Base-by-base conservation (phyloP, 2,329 filamentous ascomycete genomes). In the Zopfia rhizophila region DNA sequence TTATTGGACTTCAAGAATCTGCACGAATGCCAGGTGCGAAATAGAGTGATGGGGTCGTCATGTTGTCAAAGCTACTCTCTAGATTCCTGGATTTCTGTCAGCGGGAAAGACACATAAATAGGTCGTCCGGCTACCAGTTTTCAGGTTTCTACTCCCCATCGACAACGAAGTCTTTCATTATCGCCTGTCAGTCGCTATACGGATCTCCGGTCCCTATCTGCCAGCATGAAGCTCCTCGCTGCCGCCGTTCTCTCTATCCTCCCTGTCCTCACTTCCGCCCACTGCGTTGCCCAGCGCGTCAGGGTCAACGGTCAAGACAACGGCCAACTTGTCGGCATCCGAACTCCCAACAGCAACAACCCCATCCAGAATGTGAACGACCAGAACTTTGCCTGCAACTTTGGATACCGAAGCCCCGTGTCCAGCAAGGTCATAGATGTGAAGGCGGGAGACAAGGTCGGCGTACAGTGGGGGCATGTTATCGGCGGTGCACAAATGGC, bases 381-480 rank as follows among this genome's bases (percentile, higher is more conserved):
- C 44, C 64, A 55, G 8, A 72, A 70, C 37, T 72, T 82, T 10
- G 74, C 78, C 30, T 82, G 78, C 65, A 79, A 79, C 60, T 72
- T 69, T 17, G 70, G 72, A 41, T 66, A 57, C 73, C 48, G 48
- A 36, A 55, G 58, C 55, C 66, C 66, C 4, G 58, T 67, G 7
- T 72, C 73, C 30, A 65, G 48, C 39, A 72, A 65, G 8, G 69
- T 83, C 38, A 76, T 83, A 52, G 68, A 72, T 29, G 75, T 82
- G 38, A 73, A 76, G 12, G 72, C 77, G 2, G 81, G 81, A 10
- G 80, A 82, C 60, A 72, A 75, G 54, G 68, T 83, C 32, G 80
- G 80, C 6, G 73, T 79, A 2, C 77, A 72, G 63, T 83, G 77
- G 72, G 78, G 79, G 29, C 80, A 83, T 56, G 71, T 82, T 38